A percentile compares a stretch with the other conserved stretches of the same genome.
phyloP scores from a whole-genome alignment of 2,329 filamentous ascomycete species.

The Teratosphaeria pseudoeucalypti region DNA sequence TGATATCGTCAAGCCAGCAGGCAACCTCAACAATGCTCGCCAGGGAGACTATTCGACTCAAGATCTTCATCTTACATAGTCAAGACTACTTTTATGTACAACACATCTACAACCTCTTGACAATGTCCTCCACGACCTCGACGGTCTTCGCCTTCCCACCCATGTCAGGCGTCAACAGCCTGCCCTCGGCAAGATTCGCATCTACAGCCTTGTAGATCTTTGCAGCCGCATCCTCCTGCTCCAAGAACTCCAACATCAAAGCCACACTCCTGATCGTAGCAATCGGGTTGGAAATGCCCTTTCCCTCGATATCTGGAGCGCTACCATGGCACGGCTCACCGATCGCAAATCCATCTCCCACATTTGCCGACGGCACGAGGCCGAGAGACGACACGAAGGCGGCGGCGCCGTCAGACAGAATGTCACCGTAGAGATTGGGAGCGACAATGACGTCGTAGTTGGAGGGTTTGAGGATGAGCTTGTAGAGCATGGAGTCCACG shows the following conservation, averaged over 20 bases:
- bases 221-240: constrained; percentile 75
- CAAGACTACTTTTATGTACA: background rate
- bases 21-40: background rate
- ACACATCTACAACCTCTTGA: constrained; percentile 60
- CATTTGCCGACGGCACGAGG: constrained; percentile 88
- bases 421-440: constrained; percentile 94
- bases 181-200: constrained; percentile 74
- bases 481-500: constrained; percentile 98
- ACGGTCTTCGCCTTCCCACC: constrained; percentile 78
- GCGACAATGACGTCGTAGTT: constrained; percentile 97
- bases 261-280: constrained; percentile 85
- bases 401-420: constrained; percentile 88
- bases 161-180: constrained; percentile 76
- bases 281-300: constrained; percentile 90
- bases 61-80: background rate
- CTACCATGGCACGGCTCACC: constrained; percentile 96
- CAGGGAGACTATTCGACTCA: background rate
- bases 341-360: constrained; percentile 87
- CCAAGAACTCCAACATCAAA: constrained; percentile 92
- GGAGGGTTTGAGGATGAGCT: constrained; percentile 91
- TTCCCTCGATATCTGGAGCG: constrained; percentile 88
- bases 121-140: constrained; percentile 77
- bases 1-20: background rate
- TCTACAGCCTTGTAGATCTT: constrained; percentile 89
- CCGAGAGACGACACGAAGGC: constrained; percentile 86